Percentiles rank a stretch among this genome's conserved stretches.
Evolutionary conservation across 2,329 filamentous ascomycete species (phyloP).

Genomic region (Aspergillus udagawae): DNA sequence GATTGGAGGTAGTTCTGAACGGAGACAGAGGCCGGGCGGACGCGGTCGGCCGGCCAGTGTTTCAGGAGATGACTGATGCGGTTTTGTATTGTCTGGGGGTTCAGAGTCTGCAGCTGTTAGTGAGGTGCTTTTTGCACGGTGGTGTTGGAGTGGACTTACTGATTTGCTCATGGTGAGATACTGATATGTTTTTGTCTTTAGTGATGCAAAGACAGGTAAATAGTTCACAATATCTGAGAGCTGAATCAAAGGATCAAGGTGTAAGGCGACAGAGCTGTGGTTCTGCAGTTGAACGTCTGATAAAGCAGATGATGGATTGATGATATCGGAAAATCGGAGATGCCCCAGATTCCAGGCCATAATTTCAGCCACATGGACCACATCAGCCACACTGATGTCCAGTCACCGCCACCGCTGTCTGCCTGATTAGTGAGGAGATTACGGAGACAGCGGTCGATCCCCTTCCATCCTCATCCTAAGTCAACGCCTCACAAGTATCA

Average conservation of each 20-base stretch:
- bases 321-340: neutral
- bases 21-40: constrained; percentile 44
- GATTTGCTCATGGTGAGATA: constrained; percentile 3
- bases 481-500: constrained; percentile 7
- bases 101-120: constrained; percentile 16
- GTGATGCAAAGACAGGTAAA: neutral
- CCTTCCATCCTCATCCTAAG: neutral
- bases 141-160: constrained; percentile 15
- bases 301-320: neutral
- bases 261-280: neutral
- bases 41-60: constrained; percentile 42
- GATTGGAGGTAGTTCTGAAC: constrained; percentile 41
- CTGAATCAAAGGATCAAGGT: no score
- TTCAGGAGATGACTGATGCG: constrained; percentile 42
- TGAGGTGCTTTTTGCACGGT: neutral
- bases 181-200: neutral
- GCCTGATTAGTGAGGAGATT: neutral
- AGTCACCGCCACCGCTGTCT: neutral
- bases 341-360: neutral
- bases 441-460: neutral
- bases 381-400: neutral
- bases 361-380: neutral
- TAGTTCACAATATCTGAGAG: no score
- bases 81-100: constrained; percentile 25
- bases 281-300: neutral